These are phyloP conservation scores for Alternaria sp. DNA, from an alignment of 2,329 filamentous ascomycete genomes.

Conservation along the genomic window DNA sequence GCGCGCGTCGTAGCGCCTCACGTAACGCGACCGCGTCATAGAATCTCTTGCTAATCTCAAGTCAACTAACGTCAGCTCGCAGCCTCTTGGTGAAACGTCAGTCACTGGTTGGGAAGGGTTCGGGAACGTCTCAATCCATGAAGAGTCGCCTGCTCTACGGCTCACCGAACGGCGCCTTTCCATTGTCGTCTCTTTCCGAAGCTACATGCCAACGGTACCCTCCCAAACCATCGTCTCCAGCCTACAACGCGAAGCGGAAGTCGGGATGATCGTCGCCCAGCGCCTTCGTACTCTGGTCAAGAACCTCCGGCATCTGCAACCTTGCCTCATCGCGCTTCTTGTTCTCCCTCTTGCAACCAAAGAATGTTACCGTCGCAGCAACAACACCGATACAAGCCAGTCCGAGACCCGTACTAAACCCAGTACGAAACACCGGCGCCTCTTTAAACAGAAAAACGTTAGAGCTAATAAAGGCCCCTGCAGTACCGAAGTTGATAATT, in stretches of 20 bases:
- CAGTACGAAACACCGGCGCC: conserved; percentile 32
- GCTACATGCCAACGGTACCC: neutral
- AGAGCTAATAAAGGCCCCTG: conserved; percentile 62
- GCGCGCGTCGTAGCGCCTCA: neutral
- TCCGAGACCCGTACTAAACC: conserved; percentile 39
- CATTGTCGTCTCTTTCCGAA: neutral
- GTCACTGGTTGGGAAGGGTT: neutral
- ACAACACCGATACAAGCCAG: conserved; percentile 45
- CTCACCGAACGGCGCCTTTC: neutral
- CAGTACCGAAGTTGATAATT: conserved; percentile 55
- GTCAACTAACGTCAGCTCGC: neutral
- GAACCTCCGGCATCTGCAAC: conserved; percentile 45
- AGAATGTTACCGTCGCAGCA: conserved; percentile 41
- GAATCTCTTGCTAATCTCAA: neutral
- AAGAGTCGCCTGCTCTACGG: neutral
- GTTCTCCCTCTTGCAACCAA: conserved; percentile 60
- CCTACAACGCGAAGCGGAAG: conserved; percentile 53
- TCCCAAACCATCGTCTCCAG: neutral
- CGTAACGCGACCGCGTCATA: neutral
- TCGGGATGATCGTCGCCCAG: conserved; percentile 61
- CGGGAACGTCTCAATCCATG: neutral
- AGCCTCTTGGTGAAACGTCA: neutral
- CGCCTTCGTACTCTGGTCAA: conserved; percentile 34
- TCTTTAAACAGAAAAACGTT: conserved; percentile 40
- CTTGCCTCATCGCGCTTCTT: conserved; percentile 51